Evolutionary conservation across 2,329 filamentous ascomycete genomes (phyloP), one percentile per base, ranked within the genome.

Genomic region (Paramyrothecium roridum): DNA sequence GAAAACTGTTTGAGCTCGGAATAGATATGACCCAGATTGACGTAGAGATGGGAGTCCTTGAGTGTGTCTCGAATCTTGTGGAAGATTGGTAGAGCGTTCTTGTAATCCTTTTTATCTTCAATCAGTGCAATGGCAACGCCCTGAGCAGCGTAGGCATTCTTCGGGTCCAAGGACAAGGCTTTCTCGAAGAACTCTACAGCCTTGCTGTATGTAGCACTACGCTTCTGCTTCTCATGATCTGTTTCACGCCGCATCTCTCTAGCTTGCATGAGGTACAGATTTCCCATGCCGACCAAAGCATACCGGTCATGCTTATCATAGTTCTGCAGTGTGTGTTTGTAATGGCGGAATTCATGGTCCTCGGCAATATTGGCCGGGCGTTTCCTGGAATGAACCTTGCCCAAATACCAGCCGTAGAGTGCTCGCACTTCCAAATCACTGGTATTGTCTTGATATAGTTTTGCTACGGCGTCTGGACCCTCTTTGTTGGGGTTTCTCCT

Each of bases 181-280:
- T 99, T 99, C 70, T 98, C 95, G 65, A 97, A 99, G 74, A 99
- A 99, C 69, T 99, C 96, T 12, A 98, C 93, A 0, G 95, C 93
- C 62, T 93, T 92, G 68, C 87, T 86, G 69, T 98, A 99, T 58
- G 86, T 88, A 63, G 89, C 90, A 55, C 88, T 89, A 53, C 93
- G 87, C 76, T 96, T 96, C 65, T 96, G 89, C 73, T 91, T 96
- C 57, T 99, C 93, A 57, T 86, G 81, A 10, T 98, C 95, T 0
- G 90, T 90, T 58, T 95, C 90, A 52, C 93, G 86, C 30, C 91
- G 89, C 92, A 98, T 97, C 71, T 99, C 96, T 63, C 95, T 86
- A 11, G 95, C 95, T 58, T 91, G 86, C 62, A 88, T 80, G 45
- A 99, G 82, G 63, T 93, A 88, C 69, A 99, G 78, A 69, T 99